These are phyloP conservation scores for Camellia sinensis DNA, from an alignment of 148 eudicot genomes.

Conservation along the genomic window DNA sequence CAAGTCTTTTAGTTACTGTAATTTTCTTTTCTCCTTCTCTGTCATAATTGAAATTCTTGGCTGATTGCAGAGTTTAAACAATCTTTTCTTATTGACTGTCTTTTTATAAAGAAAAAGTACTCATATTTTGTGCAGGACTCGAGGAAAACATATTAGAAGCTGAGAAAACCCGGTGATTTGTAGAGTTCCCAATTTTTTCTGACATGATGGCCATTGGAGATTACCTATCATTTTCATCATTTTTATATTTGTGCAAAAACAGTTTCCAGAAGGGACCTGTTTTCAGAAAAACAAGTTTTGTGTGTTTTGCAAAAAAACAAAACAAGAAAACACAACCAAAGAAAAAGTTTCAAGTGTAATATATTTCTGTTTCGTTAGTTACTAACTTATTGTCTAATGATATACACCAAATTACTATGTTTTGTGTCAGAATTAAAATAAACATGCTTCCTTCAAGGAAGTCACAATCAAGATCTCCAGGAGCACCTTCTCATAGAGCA, in stretches of 20 bases:
- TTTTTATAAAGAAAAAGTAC: neutral
- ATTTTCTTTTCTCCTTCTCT: no score
- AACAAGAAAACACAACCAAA: no score
- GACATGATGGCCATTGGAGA: neutral
- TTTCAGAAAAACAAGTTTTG: no score
- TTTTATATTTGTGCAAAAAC: no score
- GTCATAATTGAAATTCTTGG: no score
- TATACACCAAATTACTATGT: neutral
- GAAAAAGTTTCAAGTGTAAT: neutral
- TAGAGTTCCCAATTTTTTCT: neutral
- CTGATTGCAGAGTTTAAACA: no score
- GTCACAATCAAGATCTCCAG: slow-evolving; percentile 49
- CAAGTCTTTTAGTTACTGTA: neutral
- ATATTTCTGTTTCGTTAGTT: neutral
- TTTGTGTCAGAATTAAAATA: slow-evolving; percentile 50
- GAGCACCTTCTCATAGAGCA: slow-evolving; percentile 29
- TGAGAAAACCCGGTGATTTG: slow-evolving; percentile 16
- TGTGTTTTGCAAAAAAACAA: no score
- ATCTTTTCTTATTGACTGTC: no score
- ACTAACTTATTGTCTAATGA: neutral
- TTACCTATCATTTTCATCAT: no score
- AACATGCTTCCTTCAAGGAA: slow-evolving; percentile 49
- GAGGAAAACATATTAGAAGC: slow-evolving; percentile 38
- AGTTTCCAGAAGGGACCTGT: no score
- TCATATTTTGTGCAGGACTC: slow-evolving; percentile 27